These are phyloP conservation scores for Cutaneotrichosporon cutaneum DNA, from an alignment of 1,284 basidiomycete species.

Conservation along the genomic window DNA sequence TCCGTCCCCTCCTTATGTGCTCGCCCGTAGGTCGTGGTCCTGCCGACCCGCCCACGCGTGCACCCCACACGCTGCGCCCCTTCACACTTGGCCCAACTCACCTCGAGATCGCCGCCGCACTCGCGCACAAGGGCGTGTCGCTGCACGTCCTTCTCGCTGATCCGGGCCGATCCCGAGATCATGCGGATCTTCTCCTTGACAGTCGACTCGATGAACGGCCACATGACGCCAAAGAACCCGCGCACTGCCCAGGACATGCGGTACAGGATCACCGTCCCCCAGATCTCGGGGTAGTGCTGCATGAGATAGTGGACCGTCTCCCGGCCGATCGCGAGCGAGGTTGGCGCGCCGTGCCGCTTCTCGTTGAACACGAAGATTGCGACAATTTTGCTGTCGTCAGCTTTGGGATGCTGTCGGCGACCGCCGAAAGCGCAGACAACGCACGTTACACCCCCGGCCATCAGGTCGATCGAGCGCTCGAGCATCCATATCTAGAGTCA, in stretches of 20 bases:
- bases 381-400: slow-evolving; percentile 1
- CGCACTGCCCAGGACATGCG: slow-evolving; percentile 44
- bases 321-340: slow-evolving; percentile 32
- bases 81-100: too few relatives aligned
- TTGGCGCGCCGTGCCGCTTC: slow-evolving; percentile 43
- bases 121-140: slow-evolving; percentile 32
- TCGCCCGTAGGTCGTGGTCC: too few relatives aligned
- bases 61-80: neutral
- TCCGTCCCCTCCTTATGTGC: too few relatives aligned
- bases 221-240: slow-evolving; percentile 43
- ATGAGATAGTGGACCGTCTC: slow-evolving; percentile 35
- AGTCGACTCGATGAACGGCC: slow-evolving; percentile 47
- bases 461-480: slow-evolving; percentile 34
- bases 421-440: too few relatives aligned
- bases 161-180: slow-evolving; percentile 23
- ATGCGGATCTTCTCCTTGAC: slow-evolving; percentile 40
- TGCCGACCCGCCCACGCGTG: too few relatives aligned
- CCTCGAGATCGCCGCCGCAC: slow-evolving; percentile 39
- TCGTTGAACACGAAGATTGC: slow-evolving; percentile 49
- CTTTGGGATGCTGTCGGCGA: neutral
- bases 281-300: slow-evolving; percentile 40
- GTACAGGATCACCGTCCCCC: slow-evolving; percentile 35
- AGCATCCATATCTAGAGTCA: slow-evolving; percentile 27
- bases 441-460: slow-evolving; percentile 40
- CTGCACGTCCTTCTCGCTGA: slow-evolving; percentile 30